Percentiles rank a stretch among this genome's conserved stretches.
Conservation (phyloP, 805 yeast species). For the Candida verbasci region DNA sequence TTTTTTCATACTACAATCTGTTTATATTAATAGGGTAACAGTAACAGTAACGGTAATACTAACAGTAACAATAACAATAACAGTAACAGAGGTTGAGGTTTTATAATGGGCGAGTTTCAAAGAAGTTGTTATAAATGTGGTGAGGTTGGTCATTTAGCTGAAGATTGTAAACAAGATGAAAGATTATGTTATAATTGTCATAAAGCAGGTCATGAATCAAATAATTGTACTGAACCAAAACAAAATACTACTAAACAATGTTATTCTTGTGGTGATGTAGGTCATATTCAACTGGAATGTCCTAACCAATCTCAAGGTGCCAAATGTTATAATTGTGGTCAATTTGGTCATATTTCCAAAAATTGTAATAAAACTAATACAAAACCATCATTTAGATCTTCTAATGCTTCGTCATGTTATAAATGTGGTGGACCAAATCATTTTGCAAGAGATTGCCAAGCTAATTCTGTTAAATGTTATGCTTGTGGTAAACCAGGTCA, state of each 20-base stretch:
- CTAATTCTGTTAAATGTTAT: conserved; percentile 72
- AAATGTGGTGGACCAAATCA: conserved; percentile 93
- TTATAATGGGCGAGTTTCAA: conserved; percentile 43
- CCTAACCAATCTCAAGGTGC: conserved; percentile 59
- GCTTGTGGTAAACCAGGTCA: conserved; percentile 91
- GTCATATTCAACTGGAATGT: conserved; percentile 87
- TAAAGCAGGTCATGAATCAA: conserved; percentile 83
- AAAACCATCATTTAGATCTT: conserved; percentile 2
- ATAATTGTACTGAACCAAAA: conserved; percentile 85
- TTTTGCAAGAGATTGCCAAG: conserved; percentile 86
- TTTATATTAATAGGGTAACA: no score
- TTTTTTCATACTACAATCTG: no score
- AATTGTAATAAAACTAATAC: conserved; percentile 50
- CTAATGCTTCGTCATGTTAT: conserved; percentile 57
- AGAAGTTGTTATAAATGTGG: conserved; percentile 92
- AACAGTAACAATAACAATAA: no score
- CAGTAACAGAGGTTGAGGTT: background rate
- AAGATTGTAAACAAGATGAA: conserved; percentile 77
- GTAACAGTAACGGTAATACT: no score
- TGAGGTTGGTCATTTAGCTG: conserved; percentile 86
- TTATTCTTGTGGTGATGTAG: conserved; percentile 88
- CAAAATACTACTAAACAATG: conserved; percentile 84
- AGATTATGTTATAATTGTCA: conserved; percentile 92
- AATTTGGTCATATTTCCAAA: conserved; percentile 77
- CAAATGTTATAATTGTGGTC: conserved; percentile 61